Evolutionary conservation across 179 eudicot genomes (phyloP).

Genomic region (Heliamphora pulchella): DNA sequence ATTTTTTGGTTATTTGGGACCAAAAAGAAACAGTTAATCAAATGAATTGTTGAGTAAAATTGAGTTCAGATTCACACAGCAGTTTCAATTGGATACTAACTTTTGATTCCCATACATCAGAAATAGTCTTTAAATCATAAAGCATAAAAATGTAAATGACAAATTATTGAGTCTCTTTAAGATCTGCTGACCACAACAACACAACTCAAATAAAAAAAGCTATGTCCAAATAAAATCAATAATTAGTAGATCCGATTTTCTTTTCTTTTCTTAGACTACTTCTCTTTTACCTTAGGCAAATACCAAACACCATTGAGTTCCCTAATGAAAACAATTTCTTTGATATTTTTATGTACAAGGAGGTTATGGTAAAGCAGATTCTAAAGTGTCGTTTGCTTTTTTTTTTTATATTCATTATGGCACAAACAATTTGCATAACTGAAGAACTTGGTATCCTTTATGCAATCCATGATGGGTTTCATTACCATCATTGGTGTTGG

Average conservation of each 20-base stretch:
- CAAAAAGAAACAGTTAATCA: background rate
- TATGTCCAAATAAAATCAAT: background rate
- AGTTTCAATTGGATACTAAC: background rate
- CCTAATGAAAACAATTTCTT: background rate
- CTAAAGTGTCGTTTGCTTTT: background rate
- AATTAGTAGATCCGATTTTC: background rate
- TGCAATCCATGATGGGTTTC: too few relatives aligned
- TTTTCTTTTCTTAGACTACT: background rate
- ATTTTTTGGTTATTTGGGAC: background rate
- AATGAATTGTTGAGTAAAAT: background rate
- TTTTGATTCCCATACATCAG: background rate
- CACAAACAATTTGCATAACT: too few relatives aligned
- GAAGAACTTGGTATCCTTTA: too few relatives aligned
- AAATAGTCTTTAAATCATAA: background rate
- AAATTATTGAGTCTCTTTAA: background rate
- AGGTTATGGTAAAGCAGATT: background rate
- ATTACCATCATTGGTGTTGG: too few relatives aligned
- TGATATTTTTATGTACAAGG: background rate
- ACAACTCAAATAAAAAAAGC: background rate
- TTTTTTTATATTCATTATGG: too few relatives aligned
- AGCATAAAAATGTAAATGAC: background rate
- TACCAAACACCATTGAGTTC: background rate
- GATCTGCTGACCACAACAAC: background rate
- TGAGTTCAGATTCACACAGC: background rate
- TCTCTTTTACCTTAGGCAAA: background rate